Evolutionary conservation across 2,329 filamentous ascomycete species (phyloP).

Genomic region (Fusarium chaquense): DNA sequence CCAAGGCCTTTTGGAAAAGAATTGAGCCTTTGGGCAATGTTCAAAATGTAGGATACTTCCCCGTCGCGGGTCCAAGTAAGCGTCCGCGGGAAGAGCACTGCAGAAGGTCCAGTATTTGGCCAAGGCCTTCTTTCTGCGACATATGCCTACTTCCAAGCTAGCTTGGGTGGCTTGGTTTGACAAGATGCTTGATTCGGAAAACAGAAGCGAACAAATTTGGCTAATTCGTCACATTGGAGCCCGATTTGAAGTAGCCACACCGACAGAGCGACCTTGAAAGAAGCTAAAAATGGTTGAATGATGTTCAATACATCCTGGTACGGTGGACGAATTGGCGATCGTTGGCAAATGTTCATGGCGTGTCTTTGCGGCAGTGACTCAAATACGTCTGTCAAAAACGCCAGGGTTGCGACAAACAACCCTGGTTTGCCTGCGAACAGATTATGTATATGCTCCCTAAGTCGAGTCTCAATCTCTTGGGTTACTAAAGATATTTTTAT

Average conservation of each 20-base stretch:
- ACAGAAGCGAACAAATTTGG: conserved; percentile 57
- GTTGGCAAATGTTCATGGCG: not conserved
- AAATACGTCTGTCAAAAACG: not conserved
- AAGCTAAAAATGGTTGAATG: conserved; percentile 13
- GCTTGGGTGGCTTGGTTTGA: conserved; percentile 35
- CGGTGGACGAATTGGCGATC: not conserved
- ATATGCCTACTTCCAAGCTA: conserved; percentile 19
- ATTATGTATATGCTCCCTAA: not conserved
- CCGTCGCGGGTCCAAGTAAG: conserved; percentile 37
- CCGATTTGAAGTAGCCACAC: conserved; percentile 31
- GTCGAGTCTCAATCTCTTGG: not conserved
- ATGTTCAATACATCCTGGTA: not conserved
- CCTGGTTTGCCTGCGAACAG: not conserved
- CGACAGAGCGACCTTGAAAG: conserved; percentile 16
- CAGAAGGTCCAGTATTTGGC: conserved; percentile 29
- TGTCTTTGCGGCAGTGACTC: not conserved
- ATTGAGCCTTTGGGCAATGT: not conserved
- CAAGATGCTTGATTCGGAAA: conserved; percentile 53
- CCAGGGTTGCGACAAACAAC: not conserved
- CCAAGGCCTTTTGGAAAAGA: conserved; percentile 11
- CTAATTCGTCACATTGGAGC: conserved; percentile 33
- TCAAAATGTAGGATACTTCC: conserved; percentile 11
- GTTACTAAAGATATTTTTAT: not conserved
- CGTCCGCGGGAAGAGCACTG: conserved; percentile 35
- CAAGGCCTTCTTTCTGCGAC: conserved; percentile 25